Evolutionary conservation across 495 filamentous ascomycete genomes (phyloP), one percentile per base, ranked within the genome.

Genomic region (Massariosphaeria phaeospora): DNA sequence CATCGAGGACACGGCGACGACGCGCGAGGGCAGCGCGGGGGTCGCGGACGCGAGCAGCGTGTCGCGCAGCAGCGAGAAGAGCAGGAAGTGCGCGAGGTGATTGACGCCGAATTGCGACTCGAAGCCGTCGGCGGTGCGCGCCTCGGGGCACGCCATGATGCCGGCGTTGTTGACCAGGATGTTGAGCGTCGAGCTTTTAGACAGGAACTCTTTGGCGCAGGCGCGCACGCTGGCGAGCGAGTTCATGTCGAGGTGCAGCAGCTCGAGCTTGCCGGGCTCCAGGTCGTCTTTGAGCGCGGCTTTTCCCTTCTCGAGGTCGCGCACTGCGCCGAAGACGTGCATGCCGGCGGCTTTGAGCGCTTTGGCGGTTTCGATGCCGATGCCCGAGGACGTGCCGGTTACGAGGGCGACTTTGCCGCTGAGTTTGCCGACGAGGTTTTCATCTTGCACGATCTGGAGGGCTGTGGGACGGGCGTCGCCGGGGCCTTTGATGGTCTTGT

Each of bases 351-450:
- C 64, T 11, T 68, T 66, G 20, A 82, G 50, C 0, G 75, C 76
- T 15, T 62, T 67, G 2, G 74, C 76, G 3, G 78, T 80, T 48
- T 77, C 71, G 34, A 75, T 62, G 1, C 77, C 77, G 5, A 80
- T 72, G 8, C 77, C 78, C 12, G 80, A 78, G 49, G 81, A 84
- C 13, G 80, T 77, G 13, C 87, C 87, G 3, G 85, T 89, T 25
- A 90, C 75, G 38, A 89, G 75, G 57, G 86, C 74, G 17, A 77
- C 79, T 67, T 86, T 85, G 20, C 70, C 70, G 1, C 41, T 42
- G 21, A 75, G 62, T 34, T 68, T 60, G 18, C 57, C 57, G 12
- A 42, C 35, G 15, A 60, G 34, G 34, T 42, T 44, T 15, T 60
- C 48, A 35, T 79, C 75, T 39, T 72, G 34, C 40, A 78, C 49